These are phyloP conservation scores for Antrodiella citrinella DNA, from an alignment of 768 basidiomycete species.

Conservation along the genomic window DNA sequence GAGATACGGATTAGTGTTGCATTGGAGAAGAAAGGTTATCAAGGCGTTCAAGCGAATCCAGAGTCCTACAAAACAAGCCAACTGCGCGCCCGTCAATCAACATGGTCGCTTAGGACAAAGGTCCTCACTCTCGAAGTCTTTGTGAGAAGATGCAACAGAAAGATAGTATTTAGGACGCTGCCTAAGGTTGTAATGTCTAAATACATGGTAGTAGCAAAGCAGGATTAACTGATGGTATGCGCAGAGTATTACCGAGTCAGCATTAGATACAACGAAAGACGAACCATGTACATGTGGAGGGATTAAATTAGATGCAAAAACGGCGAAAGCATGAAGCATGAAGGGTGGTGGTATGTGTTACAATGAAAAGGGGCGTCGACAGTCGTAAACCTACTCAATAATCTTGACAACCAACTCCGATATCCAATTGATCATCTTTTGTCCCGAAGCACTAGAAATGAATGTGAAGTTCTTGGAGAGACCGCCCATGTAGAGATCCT, in stretches of 20 bases:
- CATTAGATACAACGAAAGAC: slow-evolving; percentile 2
- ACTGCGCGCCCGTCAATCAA: too few relatives aligned
- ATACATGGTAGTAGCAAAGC: not conserved
- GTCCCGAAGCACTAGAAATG: slow-evolving; percentile 39
- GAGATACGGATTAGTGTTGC: not conserved
- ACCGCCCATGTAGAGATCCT: slow-evolving; percentile 68
- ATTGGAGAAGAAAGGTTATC: not conserved
- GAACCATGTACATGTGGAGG: not conserved
- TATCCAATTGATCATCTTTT: slow-evolving; percentile 70
- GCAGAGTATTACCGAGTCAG: not conserved
- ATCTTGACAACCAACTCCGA: slow-evolving; percentile 50
- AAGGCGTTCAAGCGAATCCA: not conserved
- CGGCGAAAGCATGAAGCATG: not conserved
- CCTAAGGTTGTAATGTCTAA: not conserved
- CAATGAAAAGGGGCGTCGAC: not conserved
- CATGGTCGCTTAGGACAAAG: too few relatives aligned
- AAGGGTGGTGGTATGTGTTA: not conserved
- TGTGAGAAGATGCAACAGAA: not conserved
- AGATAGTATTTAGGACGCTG: not conserved
- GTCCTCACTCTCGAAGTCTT: too few relatives aligned
- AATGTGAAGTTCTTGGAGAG: slow-evolving; percentile 69
- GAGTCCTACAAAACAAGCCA: too few relatives aligned
- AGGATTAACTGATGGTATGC: not conserved
- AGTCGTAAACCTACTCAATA: slow-evolving; percentile 27
- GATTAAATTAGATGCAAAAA: not conserved